Evolutionary conservation across 176 grass and related monocot species (phyloP).

Genomic region (Triticum timopheevii): DNA sequence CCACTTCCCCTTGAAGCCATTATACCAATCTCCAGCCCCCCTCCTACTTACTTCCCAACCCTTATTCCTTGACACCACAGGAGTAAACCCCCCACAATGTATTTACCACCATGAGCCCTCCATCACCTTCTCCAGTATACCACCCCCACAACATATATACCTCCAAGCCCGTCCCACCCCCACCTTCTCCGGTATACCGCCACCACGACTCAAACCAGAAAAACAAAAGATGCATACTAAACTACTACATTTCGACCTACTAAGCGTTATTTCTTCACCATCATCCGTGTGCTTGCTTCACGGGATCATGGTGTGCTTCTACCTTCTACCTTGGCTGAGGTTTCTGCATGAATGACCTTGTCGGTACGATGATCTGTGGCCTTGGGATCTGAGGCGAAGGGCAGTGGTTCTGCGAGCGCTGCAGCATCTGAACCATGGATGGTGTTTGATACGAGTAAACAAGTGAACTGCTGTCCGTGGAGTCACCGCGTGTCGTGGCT

Average conservation of each 20-base stretch:
- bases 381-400: conserved; percentile 37
- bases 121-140: conserved; percentile 45
- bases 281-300: background rate
- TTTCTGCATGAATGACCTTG: conserved; percentile 38
- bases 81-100: conserved; percentile 73
- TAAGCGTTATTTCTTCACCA: conserved; percentile 20
- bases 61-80: conserved; percentile 69
- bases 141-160: conserved; percentile 36
- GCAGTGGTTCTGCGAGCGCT: conserved; percentile 65
- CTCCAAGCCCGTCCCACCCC: conserved; percentile 17
- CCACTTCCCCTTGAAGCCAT: conserved; percentile 34
- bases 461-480: conserved; percentile 56
- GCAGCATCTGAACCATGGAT: conserved; percentile 89
- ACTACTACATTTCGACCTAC: conserved; percentile 20
- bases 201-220: conserved; percentile 28
- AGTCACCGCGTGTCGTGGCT: conserved; percentile 77
- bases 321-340: conserved; percentile 57
- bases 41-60: background rate
- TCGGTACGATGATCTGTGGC: conserved; percentile 22
- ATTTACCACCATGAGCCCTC: conserved; percentile 43
- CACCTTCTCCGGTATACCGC: conserved; percentile 36
- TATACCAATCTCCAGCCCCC: conserved; percentile 43
- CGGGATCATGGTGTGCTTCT: background rate
- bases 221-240: conserved; percentile 38
- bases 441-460: conserved; percentile 87